Percentiles rank a stretch among this genome's conserved stretches.
phyloP scores from a whole-genome alignment of 805 yeast genomes.

The Yamadazyma laniorum region DNA sequence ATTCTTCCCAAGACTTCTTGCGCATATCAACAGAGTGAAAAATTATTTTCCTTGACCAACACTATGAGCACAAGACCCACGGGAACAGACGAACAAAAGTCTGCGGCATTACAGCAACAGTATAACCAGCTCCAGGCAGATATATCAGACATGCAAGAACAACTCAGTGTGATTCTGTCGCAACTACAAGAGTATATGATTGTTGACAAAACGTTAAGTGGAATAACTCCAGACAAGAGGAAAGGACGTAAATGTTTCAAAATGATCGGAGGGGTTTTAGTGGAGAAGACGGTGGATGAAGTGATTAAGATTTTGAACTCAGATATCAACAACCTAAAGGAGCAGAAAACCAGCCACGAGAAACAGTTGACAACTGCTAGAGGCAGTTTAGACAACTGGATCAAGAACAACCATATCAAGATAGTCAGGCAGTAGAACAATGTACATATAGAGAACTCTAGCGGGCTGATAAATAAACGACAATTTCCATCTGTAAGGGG shows the following conservation, averaged over 20 bases:
- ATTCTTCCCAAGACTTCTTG: no score
- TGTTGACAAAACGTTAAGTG: conserved; percentile 40
- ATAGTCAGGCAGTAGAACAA: conserved; percentile 27
- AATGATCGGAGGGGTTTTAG: conserved; percentile 91
- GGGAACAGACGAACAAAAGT: conserved; percentile 28
- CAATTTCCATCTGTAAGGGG: no score
- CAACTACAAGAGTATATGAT: conserved; percentile 40
- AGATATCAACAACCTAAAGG: conserved; percentile 23
- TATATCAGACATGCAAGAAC: conserved; percentile 39
- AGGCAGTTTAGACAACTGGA: conserved; percentile 40
- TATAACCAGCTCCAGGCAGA: conserved; percentile 40
- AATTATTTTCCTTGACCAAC: neutral
- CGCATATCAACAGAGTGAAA: neutral
- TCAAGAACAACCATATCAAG: conserved; percentile 41
- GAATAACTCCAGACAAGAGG: conserved; percentile 33
- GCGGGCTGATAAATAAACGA: no score
- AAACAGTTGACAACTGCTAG: conserved; percentile 24
- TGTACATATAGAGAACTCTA: neutral
- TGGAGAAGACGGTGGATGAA: conserved; percentile 78
- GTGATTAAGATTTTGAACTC: conserved; percentile 43
- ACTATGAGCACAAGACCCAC: neutral
- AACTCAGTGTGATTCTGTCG: conserved; percentile 31
- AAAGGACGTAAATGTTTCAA: conserved; percentile 75
- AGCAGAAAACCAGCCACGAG: conserved; percentile 24
- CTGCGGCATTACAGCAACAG: conserved; percentile 40